Percentiles rank a stretch among this genome's conserved stretches.
Conservation (phyloP, 805 yeast genomes). For the Gaillardinia entomophila region DNA sequence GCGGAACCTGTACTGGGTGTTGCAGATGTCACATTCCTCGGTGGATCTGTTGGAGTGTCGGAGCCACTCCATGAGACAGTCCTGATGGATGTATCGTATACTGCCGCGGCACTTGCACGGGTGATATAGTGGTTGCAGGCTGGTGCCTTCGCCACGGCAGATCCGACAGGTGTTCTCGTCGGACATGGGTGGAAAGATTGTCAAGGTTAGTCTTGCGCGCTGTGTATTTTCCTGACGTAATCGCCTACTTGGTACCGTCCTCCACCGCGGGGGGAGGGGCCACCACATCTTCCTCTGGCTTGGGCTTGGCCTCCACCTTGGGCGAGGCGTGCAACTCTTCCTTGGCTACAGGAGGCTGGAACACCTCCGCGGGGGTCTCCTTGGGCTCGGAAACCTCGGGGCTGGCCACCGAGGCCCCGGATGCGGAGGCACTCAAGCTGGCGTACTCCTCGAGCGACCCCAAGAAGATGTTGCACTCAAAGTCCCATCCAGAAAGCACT, state of each 20-base stretch:
- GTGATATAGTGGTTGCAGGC: slow-evolving; percentile 71
- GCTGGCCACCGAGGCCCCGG: not conserved
- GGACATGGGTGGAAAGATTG: not conserved
- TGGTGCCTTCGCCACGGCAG: slow-evolving; percentile 87
- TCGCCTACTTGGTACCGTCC: not conserved
- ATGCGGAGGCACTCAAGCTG: not conserved
- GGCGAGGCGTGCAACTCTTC: not conserved
- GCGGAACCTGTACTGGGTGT: slow-evolving; percentile 61
- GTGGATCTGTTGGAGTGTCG: slow-evolving; percentile 56
- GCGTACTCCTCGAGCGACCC: slow-evolving; percentile 20
- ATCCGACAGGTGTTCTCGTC: slow-evolving; percentile 71
- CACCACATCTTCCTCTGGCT: not conserved
- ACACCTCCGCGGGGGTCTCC: not conserved
- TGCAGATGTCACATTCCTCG: slow-evolving; percentile 80
- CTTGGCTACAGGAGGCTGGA: not conserved
- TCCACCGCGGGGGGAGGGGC: not conserved
- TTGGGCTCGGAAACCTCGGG: not conserved
- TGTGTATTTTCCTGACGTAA: too few relatives aligned
- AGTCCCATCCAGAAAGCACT: slow-evolving; percentile 76
- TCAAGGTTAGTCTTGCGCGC: not conserved
- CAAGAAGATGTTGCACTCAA: slow-evolving; percentile 62
- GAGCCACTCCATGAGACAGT: slow-evolving; percentile 86
- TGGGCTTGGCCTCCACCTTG: not conserved
- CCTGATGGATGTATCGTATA: slow-evolving; percentile 89
- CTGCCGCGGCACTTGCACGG: slow-evolving; percentile 96